Base-by-base conservation (phyloP, 140 eudicot species). In the Oenanthe javanica region DNA sequence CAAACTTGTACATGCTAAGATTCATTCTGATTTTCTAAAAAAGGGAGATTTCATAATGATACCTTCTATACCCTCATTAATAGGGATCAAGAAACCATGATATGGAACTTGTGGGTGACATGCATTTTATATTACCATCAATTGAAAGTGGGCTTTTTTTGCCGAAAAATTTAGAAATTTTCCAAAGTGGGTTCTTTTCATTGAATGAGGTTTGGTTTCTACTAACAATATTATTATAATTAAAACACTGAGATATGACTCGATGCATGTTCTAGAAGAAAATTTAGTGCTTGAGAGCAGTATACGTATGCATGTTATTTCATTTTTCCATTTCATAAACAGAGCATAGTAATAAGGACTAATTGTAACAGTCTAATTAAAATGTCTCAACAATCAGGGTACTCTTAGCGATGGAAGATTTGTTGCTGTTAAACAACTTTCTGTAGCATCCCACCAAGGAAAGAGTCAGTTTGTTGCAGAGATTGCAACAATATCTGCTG, bases 401-500 rank as follows among this genome's bases (percentile, higher is more conserved):
- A 88, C 85, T 47, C 89, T 91, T 9, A 79, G 19, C 55, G 94
- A 89, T 85, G 94, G 90, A 18, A 86, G 92, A 86, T 82, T 81
- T 21, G 85, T 91, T 72, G 94, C 97, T 76, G 94, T 91, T 31
- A 91, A 91, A 83, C 92, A 86, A 79, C 88, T 92, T 8, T 88
- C 95, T 4, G 77, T 86, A 64, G 87, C 86, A 64, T 93, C 93
- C 52, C 85, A 82, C 73, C 96, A 91, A 31, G 94, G 97, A 42
- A 89, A 91, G 85, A 82, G 86, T 79, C 96, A 91, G 81, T 93
- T 93, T 86, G 63, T 91, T 5, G 93, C 98, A 23, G 98, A 93
- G 81, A 93, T 91, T 80, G 96, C 93, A 10, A 84, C 96, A 16
- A 91, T 93, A 84, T 91, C 98, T 9, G 92, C 93, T 9, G 97